Evolutionary conservation across 257 asterid species (phyloP).

Genomic region (Gentiana dahurica): DNA sequence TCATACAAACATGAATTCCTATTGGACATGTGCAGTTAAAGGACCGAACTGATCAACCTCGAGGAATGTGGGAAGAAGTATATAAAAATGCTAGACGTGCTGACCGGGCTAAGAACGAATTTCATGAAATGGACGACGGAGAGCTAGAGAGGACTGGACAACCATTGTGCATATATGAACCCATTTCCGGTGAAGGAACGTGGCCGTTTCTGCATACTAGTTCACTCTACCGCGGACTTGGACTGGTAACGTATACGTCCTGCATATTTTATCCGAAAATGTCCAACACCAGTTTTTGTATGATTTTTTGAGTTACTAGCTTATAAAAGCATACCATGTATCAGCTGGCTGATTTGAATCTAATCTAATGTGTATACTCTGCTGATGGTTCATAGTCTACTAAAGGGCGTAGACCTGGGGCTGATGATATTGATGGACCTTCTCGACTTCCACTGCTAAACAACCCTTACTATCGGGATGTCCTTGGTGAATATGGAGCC

Average conservation of each 20-base stretch:
- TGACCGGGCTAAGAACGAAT: conserved; percentile 49
- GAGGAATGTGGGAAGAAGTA: conserved; percentile 90
- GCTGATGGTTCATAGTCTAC: conserved; percentile 44
- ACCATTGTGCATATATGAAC: conserved; percentile 86
- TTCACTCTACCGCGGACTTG: conserved; percentile 85
- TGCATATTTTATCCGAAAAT: too few relatives aligned
- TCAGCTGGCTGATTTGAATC: conserved; percentile 4
- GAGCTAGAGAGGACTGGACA: conserved; percentile 97
- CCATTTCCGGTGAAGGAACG: conserved; percentile 77
- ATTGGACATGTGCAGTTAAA: conserved; percentile 51
- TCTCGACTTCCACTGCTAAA: conserved; percentile 77
- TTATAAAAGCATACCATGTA: too few relatives aligned
- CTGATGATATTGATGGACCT: conserved; percentile 80
- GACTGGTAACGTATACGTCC: conserved; percentile 40
- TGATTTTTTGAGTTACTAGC: too few relatives aligned
- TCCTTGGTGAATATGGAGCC: conserved; percentile 81
- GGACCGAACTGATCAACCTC: conserved; percentile 82
- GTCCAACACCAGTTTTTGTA: too few relatives aligned
- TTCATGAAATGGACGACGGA: conserved; percentile 94
- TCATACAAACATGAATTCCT: not conserved
- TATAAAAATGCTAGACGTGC: conserved; percentile 69
- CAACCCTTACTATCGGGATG: conserved; percentile 62
- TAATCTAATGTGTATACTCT: conserved; percentile 13
- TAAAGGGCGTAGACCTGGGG: conserved; percentile 70
- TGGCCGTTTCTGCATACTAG: conserved; percentile 87